Base-by-base conservation (phyloP, 2,329 filamentous ascomycete genomes). In the Eurotiales sp. region DNA sequence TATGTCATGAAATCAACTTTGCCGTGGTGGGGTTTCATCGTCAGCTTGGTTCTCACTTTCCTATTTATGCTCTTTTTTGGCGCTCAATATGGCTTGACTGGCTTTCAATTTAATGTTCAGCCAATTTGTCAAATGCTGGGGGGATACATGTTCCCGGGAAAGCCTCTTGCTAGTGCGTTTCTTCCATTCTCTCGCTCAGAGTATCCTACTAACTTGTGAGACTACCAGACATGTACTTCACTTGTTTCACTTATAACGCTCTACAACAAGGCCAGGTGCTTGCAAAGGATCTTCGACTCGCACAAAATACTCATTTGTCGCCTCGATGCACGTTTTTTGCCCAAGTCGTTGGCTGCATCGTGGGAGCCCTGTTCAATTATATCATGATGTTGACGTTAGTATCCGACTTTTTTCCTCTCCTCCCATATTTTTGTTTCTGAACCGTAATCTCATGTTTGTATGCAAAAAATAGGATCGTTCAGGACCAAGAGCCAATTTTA, bases 121-220 rank as follows among this genome's bases (percentile, higher is more conserved):
- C 66, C 67, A 5, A 64, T 73, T 25, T 66, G 71, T 8, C 75
- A 79, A 58, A 74, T 78, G 68, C 59, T 80, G 19, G 76, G 69
- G 3, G 77, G 75, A 17, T 75, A 77, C 29, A 63, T 80, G 51
- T 67, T 72, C 47, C 75, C 70, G 12, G 67, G 67, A 5, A 27
- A 27, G 25, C 25, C 25, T 27, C 25, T 27, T 27, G 25, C 25
- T 27, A 27, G 25, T 27, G 25, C 5, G 25, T 10, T 27, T 10
- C 25, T 27, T 27, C 10, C 25, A 5, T 3, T 55, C 64, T 21
- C 68, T n/a, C n/a, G n/a, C n/a, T n/a, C n/a, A n/a, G n/a, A n/a
- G n/a, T n/a, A n/a, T n/a, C n/a, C n/a, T n/a, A n/a, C n/a, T n/a
- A n/a, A n/a, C n/a, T n/a, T n/a, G n/a, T n/a, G n/a, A n/a, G 68